phyloP scores from a whole-genome alignment of 192 early-diverging fungal species.

The Coemansia sp. region DNA sequence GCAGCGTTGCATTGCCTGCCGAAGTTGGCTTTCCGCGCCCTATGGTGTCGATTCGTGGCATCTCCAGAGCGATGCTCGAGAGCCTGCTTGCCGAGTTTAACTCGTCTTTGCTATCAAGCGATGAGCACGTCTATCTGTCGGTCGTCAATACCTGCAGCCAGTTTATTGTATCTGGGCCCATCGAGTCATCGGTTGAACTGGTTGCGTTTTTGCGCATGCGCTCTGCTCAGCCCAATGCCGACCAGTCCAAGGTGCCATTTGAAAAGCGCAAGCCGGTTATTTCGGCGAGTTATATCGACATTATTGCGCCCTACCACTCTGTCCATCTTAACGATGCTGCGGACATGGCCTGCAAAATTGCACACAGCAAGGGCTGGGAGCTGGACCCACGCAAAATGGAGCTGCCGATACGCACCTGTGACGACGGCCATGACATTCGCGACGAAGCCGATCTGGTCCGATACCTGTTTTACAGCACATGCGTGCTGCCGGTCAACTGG shows the following conservation, averaged over 20 bases:
- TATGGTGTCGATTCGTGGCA: slow-evolving; percentile 26
- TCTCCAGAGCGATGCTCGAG: slow-evolving; percentile 5
- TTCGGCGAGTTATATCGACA: slow-evolving; percentile 73
- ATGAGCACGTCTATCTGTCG: slow-evolving; percentile 11
- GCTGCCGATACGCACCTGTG: slow-evolving; percentile 69
- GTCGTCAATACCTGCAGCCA: slow-evolving; percentile 17
- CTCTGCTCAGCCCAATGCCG: slow-evolving; percentile 5
- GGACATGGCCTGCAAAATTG: neutral
- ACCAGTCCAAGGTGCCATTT: slow-evolving; percentile 71
- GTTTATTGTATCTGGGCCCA: slow-evolving; percentile 19
- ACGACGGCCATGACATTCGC: slow-evolving; percentile 77
- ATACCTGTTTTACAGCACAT: slow-evolving; percentile 66
- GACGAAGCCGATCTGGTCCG: slow-evolving; percentile 53
- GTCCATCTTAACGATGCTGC: neutral
- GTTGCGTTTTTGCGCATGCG: neutral
- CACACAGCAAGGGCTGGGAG: slow-evolving; percentile 22
- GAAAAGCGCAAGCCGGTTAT: slow-evolving; percentile 78
- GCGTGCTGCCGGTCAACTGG: slow-evolving; percentile 60
- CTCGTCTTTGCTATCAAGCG: neutral
- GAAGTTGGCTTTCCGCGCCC: slow-evolving; percentile 6
- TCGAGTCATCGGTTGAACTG: slow-evolving; percentile 2
- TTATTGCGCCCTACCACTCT: slow-evolving; percentile 75
- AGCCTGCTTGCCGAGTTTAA: slow-evolving; percentile 17
- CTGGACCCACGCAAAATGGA: slow-evolving; percentile 14
- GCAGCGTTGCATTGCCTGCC: slow-evolving; percentile 54